Evolutionary conservation across 2,329 filamentous ascomycete species (phyloP).

Genomic region (Teratosphaeria gauchensis): DNA sequence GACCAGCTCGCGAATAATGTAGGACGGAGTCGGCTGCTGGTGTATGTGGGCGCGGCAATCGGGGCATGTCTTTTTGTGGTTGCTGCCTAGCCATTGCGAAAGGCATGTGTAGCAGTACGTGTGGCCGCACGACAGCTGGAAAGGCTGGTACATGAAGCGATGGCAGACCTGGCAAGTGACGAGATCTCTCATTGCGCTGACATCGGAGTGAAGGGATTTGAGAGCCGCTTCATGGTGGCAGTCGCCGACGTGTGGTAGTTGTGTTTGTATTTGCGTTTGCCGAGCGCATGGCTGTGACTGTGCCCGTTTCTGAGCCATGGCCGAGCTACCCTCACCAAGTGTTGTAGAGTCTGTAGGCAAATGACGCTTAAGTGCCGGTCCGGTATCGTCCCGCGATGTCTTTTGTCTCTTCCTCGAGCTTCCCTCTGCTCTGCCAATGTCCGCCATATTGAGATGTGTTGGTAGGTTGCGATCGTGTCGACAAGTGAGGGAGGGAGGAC

Average conservation of each 20-base stretch:
- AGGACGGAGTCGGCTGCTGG: slow-evolving; percentile 53
- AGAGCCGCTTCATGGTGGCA: slow-evolving; percentile 18
- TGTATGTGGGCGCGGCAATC: slow-evolving; percentile 54
- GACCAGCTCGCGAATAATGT: slow-evolving; percentile 56
- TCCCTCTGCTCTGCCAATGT: not conserved
- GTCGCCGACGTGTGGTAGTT: not conserved
- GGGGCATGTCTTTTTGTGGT: slow-evolving; percentile 56
- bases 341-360: not conserved
- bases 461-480: not conserved
- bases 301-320: not conserved
- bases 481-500: not conserved
- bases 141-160: slow-evolving; percentile 59
- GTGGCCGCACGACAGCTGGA: slow-evolving; percentile 58
- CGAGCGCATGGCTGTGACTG: not conserved
- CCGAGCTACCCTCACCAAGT: not conserved
- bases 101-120: slow-evolving; percentile 58
- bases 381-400: not conserved
- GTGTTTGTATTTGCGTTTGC: not conserved
- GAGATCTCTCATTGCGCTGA: slow-evolving; percentile 51
- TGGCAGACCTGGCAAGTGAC: slow-evolving; percentile 62
- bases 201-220: slow-evolving; percentile 34
- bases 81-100: slow-evolving; percentile 43
- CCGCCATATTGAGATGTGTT: not conserved
- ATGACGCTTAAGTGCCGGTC: not conserved
- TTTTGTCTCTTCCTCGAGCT: not conserved